Evolutionary conservation across 768 basidiomycete genomes (phyloP), one percentile per base, ranked within the genome.

Genomic region (Tricholomella constricta): DNA sequence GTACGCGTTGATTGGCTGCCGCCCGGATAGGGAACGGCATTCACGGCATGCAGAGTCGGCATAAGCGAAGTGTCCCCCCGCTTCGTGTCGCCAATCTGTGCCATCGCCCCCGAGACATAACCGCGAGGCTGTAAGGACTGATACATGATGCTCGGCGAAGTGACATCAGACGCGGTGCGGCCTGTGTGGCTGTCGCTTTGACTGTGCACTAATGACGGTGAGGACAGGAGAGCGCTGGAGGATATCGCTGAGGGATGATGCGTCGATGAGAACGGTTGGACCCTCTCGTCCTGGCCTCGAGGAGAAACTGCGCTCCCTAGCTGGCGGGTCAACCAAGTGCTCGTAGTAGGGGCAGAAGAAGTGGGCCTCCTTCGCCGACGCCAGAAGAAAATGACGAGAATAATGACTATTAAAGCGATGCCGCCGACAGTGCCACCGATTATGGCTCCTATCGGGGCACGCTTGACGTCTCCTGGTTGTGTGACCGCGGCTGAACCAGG

Each of bases 371-470:
- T 26, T 38, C 41, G 40, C n/a, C 19, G 22, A 36, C 45, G 32
- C 37, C 22, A 38, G 51, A 57, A 37, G 15, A 52, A 5, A 10
- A 42, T 19, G 10, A 46, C 23, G 34, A 56, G 19, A 11, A 50
- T 27, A 34, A 50, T 22, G 12, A n/a, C 31, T 31, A 49, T 38
- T 12, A 43, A 17, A 19, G 41, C 56, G 10, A 61, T 12, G 5
- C 55, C 57, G 3, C 59, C 62, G 25, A 64, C 25, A 27, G 51
- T 50, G 35, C 59, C 64, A 2, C 62, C 64, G 14, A 52, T 51
- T 36, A 65, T 63, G 34, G 57, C 62, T 8, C 56, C 62, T 14
- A 48, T 25, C 0, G 52, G 57, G 20, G 46, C 48, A 27, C 29
- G 26, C 31, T 56, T 56, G 10, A 37, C 55, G 20, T 3, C 55